These are phyloP conservation scores for Eucalyptus cloeziana DNA, from an alignment of 345 rosid species.

Conservation along the genomic window DNA sequence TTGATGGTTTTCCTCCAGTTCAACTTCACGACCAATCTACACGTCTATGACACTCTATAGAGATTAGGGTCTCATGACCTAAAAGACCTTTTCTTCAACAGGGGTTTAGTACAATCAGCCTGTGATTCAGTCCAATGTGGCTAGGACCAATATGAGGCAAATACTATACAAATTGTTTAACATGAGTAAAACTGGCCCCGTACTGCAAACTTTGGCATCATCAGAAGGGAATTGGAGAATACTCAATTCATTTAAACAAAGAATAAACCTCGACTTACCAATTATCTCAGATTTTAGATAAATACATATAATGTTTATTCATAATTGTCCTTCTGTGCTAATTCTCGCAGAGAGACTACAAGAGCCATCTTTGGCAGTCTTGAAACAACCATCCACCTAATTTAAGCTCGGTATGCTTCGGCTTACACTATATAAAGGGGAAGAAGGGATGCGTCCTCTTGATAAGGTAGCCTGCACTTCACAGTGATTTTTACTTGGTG, in stretches of 20 bases:
- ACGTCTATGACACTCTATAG: not conserved
- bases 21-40: accelerated
- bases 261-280: not conserved
- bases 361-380: not conserved
- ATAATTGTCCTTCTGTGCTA: not conserved
- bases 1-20: accelerated
- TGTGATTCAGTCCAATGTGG: not conserved
- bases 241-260: not conserved
- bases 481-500: accelerated
- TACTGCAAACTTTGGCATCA: not conserved
- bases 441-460: not conserved
- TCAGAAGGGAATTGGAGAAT: not conserved
- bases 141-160: not conserved
- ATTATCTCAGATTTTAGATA: not conserved
- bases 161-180: no score
- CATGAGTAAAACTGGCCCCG: accelerated
- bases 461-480: not conserved
- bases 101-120: not conserved
- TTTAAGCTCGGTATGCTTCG: not conserved
- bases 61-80: not conserved
- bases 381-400: not conserved
- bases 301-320: no score
- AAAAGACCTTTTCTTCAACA: not conserved
- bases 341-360: not conserved
- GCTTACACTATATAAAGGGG: not conserved